These are phyloP conservation scores for Microsporum canis DNA, from an alignment of 2,329 filamentous ascomycete species.

Conservation along the genomic window DNA sequence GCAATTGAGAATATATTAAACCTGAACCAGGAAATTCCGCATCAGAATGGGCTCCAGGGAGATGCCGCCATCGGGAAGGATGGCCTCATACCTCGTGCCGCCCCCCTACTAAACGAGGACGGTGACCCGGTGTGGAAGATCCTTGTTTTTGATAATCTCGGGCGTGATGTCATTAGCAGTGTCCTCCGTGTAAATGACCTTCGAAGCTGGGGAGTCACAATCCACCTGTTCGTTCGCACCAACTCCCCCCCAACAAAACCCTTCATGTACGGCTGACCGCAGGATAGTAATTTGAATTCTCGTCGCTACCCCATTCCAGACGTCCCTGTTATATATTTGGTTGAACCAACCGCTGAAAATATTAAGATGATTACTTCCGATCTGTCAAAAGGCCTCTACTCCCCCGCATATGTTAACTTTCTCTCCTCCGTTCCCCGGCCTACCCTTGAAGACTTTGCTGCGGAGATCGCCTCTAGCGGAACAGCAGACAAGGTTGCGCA, in stretches of 20 bases:
- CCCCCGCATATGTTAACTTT: constrained; percentile 93
- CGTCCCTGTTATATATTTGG: constrained; percentile 90
- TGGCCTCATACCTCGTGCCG: constrained; percentile 54
- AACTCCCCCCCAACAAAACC: too few species aligned
- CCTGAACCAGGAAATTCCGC: constrained; percentile 61
- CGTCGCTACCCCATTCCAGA: constrained; percentile 84
- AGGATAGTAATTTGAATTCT: constrained; percentile 61
- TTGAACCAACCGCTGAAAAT: constrained; percentile 76
- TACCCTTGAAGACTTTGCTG: constrained; percentile 86
- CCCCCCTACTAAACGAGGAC: constrained; percentile 72
- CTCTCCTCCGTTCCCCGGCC: constrained; percentile 83
- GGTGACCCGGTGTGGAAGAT: constrained; percentile 97
- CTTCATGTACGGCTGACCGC: constrained; percentile 11
- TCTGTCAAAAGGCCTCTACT: constrained; percentile 76
- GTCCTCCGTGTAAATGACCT: constrained; percentile 89
- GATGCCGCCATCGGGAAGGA: constrained; percentile 48
- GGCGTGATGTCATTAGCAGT: constrained; percentile 92
- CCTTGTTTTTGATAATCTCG: constrained; percentile 83
- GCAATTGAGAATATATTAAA: constrained; percentile 95
- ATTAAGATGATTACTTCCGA: constrained; percentile 74
- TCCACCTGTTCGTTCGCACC: constrained; percentile 60
- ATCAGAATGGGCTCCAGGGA: constrained; percentile 30
- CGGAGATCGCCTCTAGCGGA: constrained; percentile 69
- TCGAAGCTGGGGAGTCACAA: constrained; percentile 85
- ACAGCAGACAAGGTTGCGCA: constrained; percentile 86